phyloP scores from a whole-genome alignment of 2,329 filamentous ascomycete species.

The Fusarium palustre region DNA sequence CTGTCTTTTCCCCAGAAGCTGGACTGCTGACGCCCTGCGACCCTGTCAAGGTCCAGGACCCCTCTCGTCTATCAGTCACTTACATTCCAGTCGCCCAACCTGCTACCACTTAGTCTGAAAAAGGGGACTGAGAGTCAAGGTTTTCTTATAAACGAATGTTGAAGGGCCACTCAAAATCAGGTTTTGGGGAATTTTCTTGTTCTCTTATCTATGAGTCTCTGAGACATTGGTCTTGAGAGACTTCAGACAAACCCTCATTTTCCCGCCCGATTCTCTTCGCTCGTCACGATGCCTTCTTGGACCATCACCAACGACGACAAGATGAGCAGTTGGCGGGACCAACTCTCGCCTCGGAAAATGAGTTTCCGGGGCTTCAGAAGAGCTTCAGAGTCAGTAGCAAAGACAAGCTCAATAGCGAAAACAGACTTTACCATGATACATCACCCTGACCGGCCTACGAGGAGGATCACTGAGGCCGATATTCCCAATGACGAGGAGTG shows the following conservation, averaged over 20 bases:
- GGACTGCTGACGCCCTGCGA: constrained; percentile 8
- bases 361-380: constrained; percentile 38
- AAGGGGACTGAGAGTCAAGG: constrained; percentile 7
- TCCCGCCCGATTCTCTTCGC: constrained; percentile 12
- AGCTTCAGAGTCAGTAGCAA: constrained; percentile 35
- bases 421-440: constrained; percentile 41
- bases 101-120: constrained; percentile 23
- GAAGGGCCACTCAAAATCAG: constrained; percentile 4
- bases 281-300: constrained; percentile 35
- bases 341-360: constrained; percentile 34
- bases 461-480: constrained; percentile 34
- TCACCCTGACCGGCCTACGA: constrained; percentile 41
- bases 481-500: constrained; percentile 45
- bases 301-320: constrained; percentile 35
- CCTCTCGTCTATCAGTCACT: constrained; percentile 35
- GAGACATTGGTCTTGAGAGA: constrained; percentile 23
- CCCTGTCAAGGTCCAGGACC: constrained; percentile 11
- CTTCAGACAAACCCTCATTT: not conserved
- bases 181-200: constrained; percentile 9
- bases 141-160: constrained; percentile 27
- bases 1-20: constrained; percentile 2
- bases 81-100: constrained; percentile 35
- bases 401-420: constrained; percentile 9
- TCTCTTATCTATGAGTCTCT: constrained; percentile 15
- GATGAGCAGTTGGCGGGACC: constrained; percentile 41